These are phyloP conservation scores for Cutaneotrichosporon curvatum DNA, from an alignment of 1,284 basidiomycete species.

Conservation along the genomic window DNA sequence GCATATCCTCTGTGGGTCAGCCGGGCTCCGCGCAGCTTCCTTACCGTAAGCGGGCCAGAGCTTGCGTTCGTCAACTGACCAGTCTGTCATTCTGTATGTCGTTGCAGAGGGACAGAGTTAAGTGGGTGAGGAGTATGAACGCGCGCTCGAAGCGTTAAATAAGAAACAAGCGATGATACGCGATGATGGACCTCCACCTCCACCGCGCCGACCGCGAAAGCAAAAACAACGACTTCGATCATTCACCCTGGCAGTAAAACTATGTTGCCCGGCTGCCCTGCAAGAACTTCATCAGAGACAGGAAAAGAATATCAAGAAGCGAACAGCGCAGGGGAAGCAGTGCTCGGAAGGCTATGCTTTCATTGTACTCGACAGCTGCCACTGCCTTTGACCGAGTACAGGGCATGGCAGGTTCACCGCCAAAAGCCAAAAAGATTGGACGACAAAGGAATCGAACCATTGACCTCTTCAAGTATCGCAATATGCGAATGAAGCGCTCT, in stretches of 20 bases:
- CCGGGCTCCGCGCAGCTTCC: constrained; percentile 3
- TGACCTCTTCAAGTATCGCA: not conserved
- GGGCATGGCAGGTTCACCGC: not conserved
- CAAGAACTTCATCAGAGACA: no score
- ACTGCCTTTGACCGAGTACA: no score
- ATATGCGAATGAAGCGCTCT: constrained; percentile 1
- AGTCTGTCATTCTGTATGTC: constrained; percentile 15
- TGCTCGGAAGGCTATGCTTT: not conserved
- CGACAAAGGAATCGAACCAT: not conserved
- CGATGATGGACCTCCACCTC: no score
- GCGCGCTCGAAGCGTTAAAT: no score
- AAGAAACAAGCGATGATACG: no score
- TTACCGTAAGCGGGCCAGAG: constrained; percentile 33
- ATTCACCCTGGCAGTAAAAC: no score
- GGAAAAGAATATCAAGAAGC: not conserved
- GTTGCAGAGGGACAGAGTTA: not conserved
- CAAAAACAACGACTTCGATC: not conserved
- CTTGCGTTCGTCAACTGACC: constrained; percentile 36
- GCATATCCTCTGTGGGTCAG: constrained; percentile 29
- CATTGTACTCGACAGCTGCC: not conserved
- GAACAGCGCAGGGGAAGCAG: not conserved
- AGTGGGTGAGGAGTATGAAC: no score
- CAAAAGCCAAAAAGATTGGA: not conserved
- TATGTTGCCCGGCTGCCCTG: no score
- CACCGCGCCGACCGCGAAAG: not conserved